Conservation (phyloP, 371 early-diverging fungal genomes). For the Enteropsectra breve region DNA sequence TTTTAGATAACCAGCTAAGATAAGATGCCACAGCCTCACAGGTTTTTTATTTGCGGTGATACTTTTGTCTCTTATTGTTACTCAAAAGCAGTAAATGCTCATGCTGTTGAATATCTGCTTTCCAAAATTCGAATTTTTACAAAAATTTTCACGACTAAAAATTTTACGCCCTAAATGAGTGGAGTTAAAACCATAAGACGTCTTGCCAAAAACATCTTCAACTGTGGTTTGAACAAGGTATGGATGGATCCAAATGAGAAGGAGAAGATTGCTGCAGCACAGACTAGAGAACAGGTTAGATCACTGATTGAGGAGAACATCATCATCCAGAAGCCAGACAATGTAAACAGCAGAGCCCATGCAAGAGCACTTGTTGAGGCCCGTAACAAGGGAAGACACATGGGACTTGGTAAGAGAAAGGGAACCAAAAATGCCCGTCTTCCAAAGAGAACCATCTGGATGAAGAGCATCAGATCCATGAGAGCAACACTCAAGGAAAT, state of each 20-base stretch:
- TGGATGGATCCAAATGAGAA: constrained; percentile 98
- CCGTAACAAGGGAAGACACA: constrained; percentile 95
- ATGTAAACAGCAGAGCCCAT: constrained; percentile 82
- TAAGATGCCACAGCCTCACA: too few species aligned
- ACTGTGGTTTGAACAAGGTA: constrained; percentile 93
- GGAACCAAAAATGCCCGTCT: constrained; percentile 98
- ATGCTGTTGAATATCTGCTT: too few species aligned
- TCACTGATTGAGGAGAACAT: constrained; percentile 90
- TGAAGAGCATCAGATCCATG: constrained; percentile 93
- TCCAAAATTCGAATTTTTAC: constrained; percentile 5
- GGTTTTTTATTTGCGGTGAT: too few species aligned
- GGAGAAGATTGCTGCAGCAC: constrained; percentile 83
- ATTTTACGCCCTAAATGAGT: constrained; percentile 43
- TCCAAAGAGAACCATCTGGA: constrained; percentile 89
- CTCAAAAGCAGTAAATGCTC: too few species aligned
- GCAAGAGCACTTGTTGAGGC: constrained; percentile 79
- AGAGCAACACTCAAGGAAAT: constrained; percentile 90
- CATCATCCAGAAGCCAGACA: constrained; percentile 85
- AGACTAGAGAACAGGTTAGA: constrained; percentile 79
- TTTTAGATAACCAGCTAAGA: too few species aligned
- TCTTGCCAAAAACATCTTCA: constrained; percentile 88
- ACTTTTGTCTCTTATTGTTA: too few species aligned
- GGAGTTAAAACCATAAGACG: constrained; percentile 60
- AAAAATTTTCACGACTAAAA: constrained; percentile 30
- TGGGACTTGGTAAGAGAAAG: constrained; percentile 89